Evolutionary conservation across 2,329 filamentous ascomycete genomes (phyloP).

Genomic region (Pseudocercospora eumusae): DNA sequence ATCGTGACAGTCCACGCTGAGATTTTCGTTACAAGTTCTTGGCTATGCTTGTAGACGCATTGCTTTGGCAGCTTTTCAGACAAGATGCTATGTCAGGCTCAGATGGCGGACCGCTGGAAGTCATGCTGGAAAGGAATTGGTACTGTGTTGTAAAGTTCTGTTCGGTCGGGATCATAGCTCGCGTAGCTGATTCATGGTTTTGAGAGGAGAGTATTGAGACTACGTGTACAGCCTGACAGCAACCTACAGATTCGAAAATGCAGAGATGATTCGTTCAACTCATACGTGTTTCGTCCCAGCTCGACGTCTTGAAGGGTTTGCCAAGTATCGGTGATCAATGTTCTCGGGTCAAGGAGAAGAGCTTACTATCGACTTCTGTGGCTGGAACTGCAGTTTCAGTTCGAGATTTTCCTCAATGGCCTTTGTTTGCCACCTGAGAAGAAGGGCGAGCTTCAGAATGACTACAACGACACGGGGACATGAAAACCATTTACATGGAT

Average conservation of each 20-base stretch:
- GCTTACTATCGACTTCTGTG: background rate
- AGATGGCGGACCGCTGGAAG: background rate
- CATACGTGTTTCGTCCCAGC: too few relatives aligned
- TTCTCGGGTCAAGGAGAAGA: background rate
- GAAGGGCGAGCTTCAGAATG: background rate
- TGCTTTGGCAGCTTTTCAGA: background rate
- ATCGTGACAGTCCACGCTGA: background rate
- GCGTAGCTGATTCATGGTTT: background rate
- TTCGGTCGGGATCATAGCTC: background rate
- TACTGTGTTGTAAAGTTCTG: background rate
- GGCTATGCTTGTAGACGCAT: too few relatives aligned
- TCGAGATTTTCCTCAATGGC: background rate
- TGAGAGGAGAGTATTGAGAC: too few relatives aligned
- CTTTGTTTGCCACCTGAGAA: background rate
- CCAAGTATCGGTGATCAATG: too few relatives aligned
- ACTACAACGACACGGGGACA: too few relatives aligned
- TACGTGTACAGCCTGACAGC: background rate
- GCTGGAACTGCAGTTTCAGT: background rate
- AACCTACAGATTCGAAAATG: background rate
- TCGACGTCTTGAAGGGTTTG: background rate
- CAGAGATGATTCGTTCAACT: background rate
- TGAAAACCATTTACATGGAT: too few relatives aligned
- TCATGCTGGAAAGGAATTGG: background rate
- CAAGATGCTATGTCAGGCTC: background rate
- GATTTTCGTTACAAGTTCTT: background rate